phyloP scores from a whole-genome alignment of 768 basidiomycete genomes.

The Amanita jacksonii region DNA sequence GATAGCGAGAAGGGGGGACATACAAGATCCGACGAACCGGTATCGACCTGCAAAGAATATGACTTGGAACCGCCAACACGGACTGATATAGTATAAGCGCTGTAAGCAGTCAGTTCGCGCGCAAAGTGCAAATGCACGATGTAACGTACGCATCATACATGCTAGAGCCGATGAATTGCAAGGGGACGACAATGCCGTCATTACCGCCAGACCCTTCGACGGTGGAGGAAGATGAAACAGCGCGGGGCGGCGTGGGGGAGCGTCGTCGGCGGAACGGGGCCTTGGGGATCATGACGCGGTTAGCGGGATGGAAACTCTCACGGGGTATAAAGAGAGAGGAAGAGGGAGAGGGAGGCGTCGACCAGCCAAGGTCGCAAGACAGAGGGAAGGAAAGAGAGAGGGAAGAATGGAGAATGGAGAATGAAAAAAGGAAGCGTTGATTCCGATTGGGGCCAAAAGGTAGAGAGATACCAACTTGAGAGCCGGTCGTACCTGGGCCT shows the following conservation, averaged over 20 bases:
- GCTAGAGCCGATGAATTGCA: slow-evolving; percentile 45
- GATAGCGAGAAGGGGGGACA: slow-evolving; percentile 15
- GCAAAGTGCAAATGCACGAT: not conserved
- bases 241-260: too few relatives aligned
- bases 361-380: too few relatives aligned
- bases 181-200: slow-evolving; percentile 47
- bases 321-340: not conserved
- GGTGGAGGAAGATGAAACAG: not conserved
- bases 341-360: not conserved
- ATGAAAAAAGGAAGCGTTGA: too few relatives aligned
- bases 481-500: too few relatives aligned
- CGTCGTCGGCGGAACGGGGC: too few relatives aligned
- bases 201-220: slow-evolving; percentile 34
- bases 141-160: slow-evolving; percentile 42
- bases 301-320: too few relatives aligned
- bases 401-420: not conserved
- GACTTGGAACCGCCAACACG: slow-evolving; percentile 42
- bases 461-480: too few relatives aligned
- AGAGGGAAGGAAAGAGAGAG: not conserved
- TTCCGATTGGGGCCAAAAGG: too few relatives aligned
- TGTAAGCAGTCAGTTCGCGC: slow-evolving; percentile 17
- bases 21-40: slow-evolving; percentile 76
- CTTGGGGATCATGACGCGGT: too few relatives aligned
- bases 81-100: slow-evolving; percentile 58
- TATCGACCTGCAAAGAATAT: slow-evolving; percentile 65